Base-by-base conservation (phyloP, 345 rosid species). In the Pistacia atlantica region DNA sequence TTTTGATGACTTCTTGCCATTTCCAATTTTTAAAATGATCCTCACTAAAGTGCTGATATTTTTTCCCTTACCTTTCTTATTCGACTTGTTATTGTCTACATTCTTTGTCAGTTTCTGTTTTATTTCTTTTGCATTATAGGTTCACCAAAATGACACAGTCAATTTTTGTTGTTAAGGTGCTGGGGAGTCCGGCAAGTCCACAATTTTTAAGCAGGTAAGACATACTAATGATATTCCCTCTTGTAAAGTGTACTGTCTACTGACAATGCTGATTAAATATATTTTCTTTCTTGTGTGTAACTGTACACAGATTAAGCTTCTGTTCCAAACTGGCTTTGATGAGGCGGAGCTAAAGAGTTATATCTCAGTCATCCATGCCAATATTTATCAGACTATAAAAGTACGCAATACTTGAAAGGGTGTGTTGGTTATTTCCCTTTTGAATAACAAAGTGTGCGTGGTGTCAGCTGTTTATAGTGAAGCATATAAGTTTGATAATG, bases 131-230 rank as follows among this genome's bases (percentile, higher is more conserved):
- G 71, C 31, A 14, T 42, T 18, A 51, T 67, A 72, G 52, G 46
- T 75, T 61, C 45, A 13, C 56, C 59, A 18, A 25, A 38, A 56
- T 78, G 46, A 69, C 58, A 4, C 57, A 14, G 59, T 72, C 61
- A n/a, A 65, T 42, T 76, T 70, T 78, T 71, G 64, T 54, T 81
- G 45, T 86, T 3, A 78, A 97, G 99, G 98, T 84, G 91, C 97
- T 79, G 99, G 99, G 69, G 99, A 97, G 80, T 97, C 98, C 1
- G 99, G 99, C 77, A 97, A 97, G 87, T 97, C 98, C 72, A 97
- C 99, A 56, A 97, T 94, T 66, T 94, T 97, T 85, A 97, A 97
- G 92, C 99, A 97, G 97, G 99, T 84, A 86, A 83, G 87, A 46
- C 33, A 20, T 22, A 64, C 31, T 69, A 49, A 69, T 18, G 13